These are phyloP conservation scores for Sporothrix curviconia DNA, from an alignment of 2,329 filamentous ascomycete species.

Conservation along the genomic window DNA sequence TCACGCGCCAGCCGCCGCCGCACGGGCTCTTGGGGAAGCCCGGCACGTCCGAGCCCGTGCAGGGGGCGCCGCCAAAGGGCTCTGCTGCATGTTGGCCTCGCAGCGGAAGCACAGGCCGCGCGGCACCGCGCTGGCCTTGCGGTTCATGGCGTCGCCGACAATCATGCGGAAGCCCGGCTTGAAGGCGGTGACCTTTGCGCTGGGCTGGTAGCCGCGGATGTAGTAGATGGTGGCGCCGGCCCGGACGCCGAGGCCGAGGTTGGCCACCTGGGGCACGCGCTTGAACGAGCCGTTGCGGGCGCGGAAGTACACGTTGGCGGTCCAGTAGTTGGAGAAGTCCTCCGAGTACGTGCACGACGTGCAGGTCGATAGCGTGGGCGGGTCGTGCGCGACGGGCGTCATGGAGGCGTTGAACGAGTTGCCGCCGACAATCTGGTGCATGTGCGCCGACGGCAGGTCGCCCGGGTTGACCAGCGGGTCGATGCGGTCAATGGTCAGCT, in stretches of 20 bases:
- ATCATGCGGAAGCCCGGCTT: constrained; percentile 42
- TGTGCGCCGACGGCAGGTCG: constrained; percentile 29
- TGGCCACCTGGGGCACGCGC: constrained; percentile 38
- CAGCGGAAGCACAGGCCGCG: constrained; percentile 24
- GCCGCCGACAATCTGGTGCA: constrained; percentile 34
- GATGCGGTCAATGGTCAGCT: constrained; percentile 22
- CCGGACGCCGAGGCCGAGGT: constrained; percentile 39
- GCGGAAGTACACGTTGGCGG: constrained; percentile 26
- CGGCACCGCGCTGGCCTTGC: constrained; percentile 24
- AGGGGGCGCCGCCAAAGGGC: constrained; percentile 22
- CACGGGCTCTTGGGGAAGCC: constrained; percentile 33
- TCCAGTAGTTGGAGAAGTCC: constrained; percentile 32
- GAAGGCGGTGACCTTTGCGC: constrained; percentile 31
- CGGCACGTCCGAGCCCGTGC: constrained; percentile 29
- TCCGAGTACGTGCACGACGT: constrained; percentile 28
- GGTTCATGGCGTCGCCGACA: constrained; percentile 38
- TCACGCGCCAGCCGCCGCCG: constrained; percentile 35
- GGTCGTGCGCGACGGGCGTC: constrained; percentile 20
- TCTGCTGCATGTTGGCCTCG: constrained; percentile 21
- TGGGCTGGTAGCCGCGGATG: constrained; percentile 33
- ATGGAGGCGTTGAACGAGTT: constrained; percentile 36
- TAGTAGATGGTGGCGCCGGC: constrained; percentile 40
- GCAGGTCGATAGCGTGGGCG: constrained; percentile 18
- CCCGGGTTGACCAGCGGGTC: constrained; percentile 32
- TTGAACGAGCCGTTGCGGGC: constrained; percentile 28